Base-by-base conservation (phyloP, 1,139 yeast species). In the Candida neerlandica region DNA sequence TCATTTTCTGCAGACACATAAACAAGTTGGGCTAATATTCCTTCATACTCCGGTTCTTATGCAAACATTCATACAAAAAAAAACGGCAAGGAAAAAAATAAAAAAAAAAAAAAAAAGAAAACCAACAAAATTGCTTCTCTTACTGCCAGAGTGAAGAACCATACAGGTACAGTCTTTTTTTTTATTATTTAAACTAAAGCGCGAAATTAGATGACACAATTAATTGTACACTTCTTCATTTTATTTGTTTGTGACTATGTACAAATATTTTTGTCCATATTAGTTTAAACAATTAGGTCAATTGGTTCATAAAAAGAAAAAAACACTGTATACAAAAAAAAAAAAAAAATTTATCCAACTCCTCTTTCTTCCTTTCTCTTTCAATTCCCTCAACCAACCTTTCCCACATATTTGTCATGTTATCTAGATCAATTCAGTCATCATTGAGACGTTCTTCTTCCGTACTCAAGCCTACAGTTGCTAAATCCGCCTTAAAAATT, bases 381-480 rank as follows among this genome's bases (percentile, higher is more conserved):
- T 16, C 21, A 11, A 21, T 21, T 40, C 34, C 18, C 27, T 40
- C 34, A 40, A 41, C 44, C 21, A 41, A 32, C 29, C 34, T 18
- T 30, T 16, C 14, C 11, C n/a, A 1, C 26, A 21, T 4, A 12
- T 27, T 23, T 23, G 43, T 43, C 33, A 57, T 57, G 60, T 57
- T 57, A 50, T 55, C 60, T 14, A 55, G 58, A 57, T 51, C 51
- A 43, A 49, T 57, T 44, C 55, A 54, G 46, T 49, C 56, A 18
- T 53, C 58, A 30, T 48, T 56, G 41, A 57, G 54, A 39, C 57
- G 59, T 48, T 44, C 50, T 33, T 41, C 56, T 26, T 12, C 47
- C 21, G 48, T 46, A 26, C 45, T 45, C 38, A 49, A 43, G 21
- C 48, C 47, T 35, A 41, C 44, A 3, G 33, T 41, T 18, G 30